Percentiles rank a stretch among this genome's conserved stretches.
These are phyloP conservation scores for Cynara cardunculus DNA, from an alignment of 129 eudicot genomes.

Conservation along the genomic window DNA sequence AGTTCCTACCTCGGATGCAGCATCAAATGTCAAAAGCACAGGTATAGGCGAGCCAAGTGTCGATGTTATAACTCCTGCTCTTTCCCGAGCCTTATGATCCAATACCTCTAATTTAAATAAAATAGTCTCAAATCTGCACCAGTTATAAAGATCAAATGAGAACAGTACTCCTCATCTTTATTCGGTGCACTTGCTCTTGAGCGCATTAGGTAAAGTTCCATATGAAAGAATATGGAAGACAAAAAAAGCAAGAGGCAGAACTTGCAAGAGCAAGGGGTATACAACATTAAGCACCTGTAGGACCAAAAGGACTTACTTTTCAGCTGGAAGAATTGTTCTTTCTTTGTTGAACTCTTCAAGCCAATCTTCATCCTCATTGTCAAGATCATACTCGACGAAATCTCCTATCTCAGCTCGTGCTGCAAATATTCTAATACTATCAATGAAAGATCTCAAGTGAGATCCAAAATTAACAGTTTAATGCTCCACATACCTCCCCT, in stretches of 20 bases:
- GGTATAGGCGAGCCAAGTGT: conserved; percentile 87
- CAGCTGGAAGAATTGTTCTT: conserved; percentile 52
- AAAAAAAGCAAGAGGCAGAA: neutral
- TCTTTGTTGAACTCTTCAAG: conserved; percentile 72
- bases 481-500: conserved; percentile 71
- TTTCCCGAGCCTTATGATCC: conserved; percentile 95
- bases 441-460: neutral
- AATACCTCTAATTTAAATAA: conserved; percentile 79
- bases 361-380: conserved; percentile 98
- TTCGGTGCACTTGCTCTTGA: neutral
- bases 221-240: neutral
- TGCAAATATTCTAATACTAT: conserved; percentile 25
- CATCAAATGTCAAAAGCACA: conserved; percentile 77
- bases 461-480: neutral
- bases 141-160: conserved; percentile 19
- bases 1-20: conserved; percentile 79
- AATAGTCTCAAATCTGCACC: conserved; percentile 66
- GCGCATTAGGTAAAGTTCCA: neutral
- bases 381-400: conserved; percentile 92
- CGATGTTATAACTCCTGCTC: conserved; percentile 84
- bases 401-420: conserved; percentile 94
- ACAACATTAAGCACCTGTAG: neutral
- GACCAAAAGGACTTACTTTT: conserved; percentile 41
- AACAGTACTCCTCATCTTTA: neutral
- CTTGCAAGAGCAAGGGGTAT: neutral